phyloP scores from a whole-genome alignment of 2,329 filamentous ascomycete species.

The Pyrenophora tritici-repentis region DNA sequence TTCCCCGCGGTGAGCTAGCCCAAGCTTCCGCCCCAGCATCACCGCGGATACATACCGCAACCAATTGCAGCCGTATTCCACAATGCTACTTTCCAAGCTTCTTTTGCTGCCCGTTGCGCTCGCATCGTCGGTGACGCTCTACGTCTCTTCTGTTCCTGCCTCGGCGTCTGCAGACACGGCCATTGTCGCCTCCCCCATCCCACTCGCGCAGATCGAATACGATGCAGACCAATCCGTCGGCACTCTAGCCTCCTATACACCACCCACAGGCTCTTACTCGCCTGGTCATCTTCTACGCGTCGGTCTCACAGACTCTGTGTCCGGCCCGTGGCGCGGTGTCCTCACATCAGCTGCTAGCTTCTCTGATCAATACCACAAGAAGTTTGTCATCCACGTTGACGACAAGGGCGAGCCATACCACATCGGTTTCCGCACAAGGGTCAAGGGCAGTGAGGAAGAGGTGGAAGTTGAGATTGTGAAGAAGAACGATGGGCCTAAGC shows the following conservation, averaged over 20 bases:
- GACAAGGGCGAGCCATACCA: slow-evolving; percentile 52
- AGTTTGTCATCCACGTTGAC: slow-evolving; percentile 51
- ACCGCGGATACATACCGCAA: slow-evolving; percentile 5
- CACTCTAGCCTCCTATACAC: slow-evolving; percentile 43
- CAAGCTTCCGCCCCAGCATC: slow-evolving; percentile 17
- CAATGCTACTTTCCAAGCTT: slow-evolving; percentile 46
- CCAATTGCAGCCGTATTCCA: slow-evolving; percentile 16
- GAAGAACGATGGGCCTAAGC: slow-evolving; percentile 48
- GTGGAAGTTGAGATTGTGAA: slow-evolving; percentile 51
- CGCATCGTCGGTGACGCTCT: slow-evolving; percentile 46
- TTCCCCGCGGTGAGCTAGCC: slow-evolving; percentile 13
- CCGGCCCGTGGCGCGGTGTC: slow-evolving; percentile 52
- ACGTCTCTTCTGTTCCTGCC: slow-evolving; percentile 77
- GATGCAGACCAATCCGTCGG: slow-evolving; percentile 45
- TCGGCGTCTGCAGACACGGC: slow-evolving; percentile 66
- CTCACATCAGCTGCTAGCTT: slow-evolving; percentile 53
- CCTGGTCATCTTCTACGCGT: slow-evolving; percentile 50
- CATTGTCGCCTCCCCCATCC: slow-evolving; percentile 43
- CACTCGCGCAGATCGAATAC: slow-evolving; percentile 52
- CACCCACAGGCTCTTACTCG: slow-evolving; percentile 42
- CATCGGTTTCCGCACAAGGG: slow-evolving; percentile 50
- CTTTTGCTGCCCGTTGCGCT: slow-evolving; percentile 46
- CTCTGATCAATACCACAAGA: slow-evolving; percentile 49
- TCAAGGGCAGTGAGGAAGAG: slow-evolving; percentile 40
- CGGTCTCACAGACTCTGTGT: slow-evolving; percentile 49